phyloP scores from a whole-genome alignment of 179 eudicot genomes.

The Beta lomatogona region DNA sequence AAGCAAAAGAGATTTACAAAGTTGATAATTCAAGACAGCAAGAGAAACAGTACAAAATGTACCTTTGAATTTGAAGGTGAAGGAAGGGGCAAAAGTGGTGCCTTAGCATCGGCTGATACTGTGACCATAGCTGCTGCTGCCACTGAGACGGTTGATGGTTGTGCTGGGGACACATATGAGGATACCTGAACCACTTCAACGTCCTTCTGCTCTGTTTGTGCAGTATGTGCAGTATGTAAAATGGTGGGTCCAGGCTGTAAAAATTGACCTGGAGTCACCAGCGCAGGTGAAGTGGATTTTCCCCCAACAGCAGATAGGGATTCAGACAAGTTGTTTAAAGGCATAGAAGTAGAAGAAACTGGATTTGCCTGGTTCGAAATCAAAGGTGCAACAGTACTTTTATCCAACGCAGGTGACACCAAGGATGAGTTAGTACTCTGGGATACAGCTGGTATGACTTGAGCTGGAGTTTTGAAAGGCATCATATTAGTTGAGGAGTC shows the following conservation, averaged over 20 bases:
- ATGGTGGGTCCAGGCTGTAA: conserved; percentile 44
- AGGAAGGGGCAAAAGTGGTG: conserved; percentile 47
- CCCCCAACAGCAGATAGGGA: conserved; percentile 36
- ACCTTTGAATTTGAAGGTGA: conserved; percentile 49
- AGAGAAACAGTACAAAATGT: background rate
- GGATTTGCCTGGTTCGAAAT: conserved; percentile 36
- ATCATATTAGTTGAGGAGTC: conserved; percentile 33
- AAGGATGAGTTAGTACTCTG: conserved; percentile 33
- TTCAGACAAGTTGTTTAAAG: conserved; percentile 40
- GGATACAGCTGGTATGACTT: conserved; percentile 32
- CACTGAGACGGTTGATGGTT: conserved; percentile 22
- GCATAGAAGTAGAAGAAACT: conserved; percentile 32
- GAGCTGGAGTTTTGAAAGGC: conserved; percentile 37
- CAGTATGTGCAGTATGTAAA: conserved; percentile 20
- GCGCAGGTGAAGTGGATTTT: conserved; percentile 37
- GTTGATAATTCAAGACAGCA: background rate
- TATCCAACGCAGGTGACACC: conserved; percentile 40
- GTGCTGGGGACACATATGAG: conserved; percentile 27
- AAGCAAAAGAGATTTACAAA: background rate
- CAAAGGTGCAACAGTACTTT: conserved; percentile 32
- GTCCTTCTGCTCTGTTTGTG: conserved; percentile 47
- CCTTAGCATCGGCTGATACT: conserved; percentile 37
- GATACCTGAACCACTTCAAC: conserved; percentile 50
- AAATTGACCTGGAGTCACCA: conserved; percentile 64
- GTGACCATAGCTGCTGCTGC: conserved; percentile 21